phyloP scores from a whole-genome alignment of 2,329 filamentous ascomycete species.

The Chrysoporthe cubensis region DNA sequence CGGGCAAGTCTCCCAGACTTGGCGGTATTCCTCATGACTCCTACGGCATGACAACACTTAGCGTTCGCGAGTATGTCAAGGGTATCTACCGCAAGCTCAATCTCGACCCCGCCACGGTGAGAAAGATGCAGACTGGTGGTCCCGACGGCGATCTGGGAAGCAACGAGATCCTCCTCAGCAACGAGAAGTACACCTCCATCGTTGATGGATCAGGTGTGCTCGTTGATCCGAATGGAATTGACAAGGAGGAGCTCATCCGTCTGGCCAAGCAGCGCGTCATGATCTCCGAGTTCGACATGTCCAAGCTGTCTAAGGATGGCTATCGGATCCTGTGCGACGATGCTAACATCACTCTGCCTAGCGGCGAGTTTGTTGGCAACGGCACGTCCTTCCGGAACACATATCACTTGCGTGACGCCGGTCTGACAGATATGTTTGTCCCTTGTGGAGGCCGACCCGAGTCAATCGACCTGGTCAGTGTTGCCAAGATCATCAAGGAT shows the following conservation, averaged over 20 bases:
- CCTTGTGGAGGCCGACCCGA: constrained; percentile 96
- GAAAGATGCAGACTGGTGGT: constrained; percentile 96
- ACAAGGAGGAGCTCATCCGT: constrained; percentile 80
- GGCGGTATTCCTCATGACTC: constrained; percentile 95
- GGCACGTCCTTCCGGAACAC: constrained; percentile 97
- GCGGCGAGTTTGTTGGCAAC: constrained; percentile 84
- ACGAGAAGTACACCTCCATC: constrained; percentile 93
- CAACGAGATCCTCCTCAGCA: constrained; percentile 94
- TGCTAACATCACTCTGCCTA: constrained; percentile 83
- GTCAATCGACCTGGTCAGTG: constrained; percentile 90
- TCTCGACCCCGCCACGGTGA: constrained; percentile 81
- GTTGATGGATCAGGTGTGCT: constrained; percentile 97
- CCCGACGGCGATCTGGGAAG: constrained; percentile 96
- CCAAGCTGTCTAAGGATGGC: constrained; percentile 84
- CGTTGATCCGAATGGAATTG: constrained; percentile 86
- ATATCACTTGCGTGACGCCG: constrained; percentile 83
- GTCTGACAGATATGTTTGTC: constrained; percentile 85
- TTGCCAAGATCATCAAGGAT: constrained; percentile 84
- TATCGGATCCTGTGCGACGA: constrained; percentile 95
- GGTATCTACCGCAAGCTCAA: constrained; percentile 97
- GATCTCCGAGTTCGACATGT: constrained; percentile 83
- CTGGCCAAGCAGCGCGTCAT: constrained; percentile 86
- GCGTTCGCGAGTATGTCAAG: constrained; percentile 92
- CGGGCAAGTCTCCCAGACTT: constrained; percentile 93
- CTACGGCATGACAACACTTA: constrained; percentile 98